These are phyloP conservation scores for Phytopythium chamaehyphon DNA, from an alignment of 352 stramenopile genomes.

Conservation along the genomic window DNA sequence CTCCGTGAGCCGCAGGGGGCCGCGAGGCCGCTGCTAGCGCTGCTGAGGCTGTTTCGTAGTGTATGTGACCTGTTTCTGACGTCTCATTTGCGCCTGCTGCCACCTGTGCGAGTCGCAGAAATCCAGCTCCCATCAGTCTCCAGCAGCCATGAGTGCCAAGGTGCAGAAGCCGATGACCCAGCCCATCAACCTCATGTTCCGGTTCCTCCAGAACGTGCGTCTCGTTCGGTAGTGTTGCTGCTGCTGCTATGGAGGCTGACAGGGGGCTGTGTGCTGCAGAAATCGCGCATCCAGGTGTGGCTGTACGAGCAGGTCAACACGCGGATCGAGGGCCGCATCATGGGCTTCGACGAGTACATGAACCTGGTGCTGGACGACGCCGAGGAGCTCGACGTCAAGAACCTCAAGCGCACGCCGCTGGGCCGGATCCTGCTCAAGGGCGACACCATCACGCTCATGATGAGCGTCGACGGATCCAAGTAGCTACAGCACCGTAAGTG, in stretches of 20 bases:
- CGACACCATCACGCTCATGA: slow-evolving; percentile 99
- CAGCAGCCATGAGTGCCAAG: slow-evolving; percentile 83
- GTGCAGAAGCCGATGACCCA: slow-evolving; percentile 99
- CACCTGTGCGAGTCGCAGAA: background rate
- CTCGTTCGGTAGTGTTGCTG: background rate
- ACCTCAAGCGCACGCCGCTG: slow-evolving; percentile 90
- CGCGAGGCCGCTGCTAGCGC: too few relatives aligned
- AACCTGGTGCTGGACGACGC: slow-evolving; percentile 99
- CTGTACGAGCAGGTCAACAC: slow-evolving; percentile 99
- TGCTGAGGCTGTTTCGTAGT: too few relatives aligned
- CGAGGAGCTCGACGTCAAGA: slow-evolving; percentile 95
- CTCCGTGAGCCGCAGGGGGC: too few relatives aligned
- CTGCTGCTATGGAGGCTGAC: background rate
- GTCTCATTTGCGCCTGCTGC: background rate
- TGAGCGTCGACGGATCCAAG: slow-evolving; percentile 68
- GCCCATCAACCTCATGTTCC: slow-evolving; percentile 99
- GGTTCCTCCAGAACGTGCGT: slow-evolving; percentile 94
- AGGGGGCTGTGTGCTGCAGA: slow-evolving; percentile 34
- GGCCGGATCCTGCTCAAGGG: slow-evolving; percentile 99
- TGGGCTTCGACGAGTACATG: slow-evolving; percentile 99
- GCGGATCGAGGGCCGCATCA: slow-evolving; percentile 99
- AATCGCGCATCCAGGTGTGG: slow-evolving; percentile 98
- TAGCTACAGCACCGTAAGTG: slow-evolving; percentile 7
- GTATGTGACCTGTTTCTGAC: too few relatives aligned
- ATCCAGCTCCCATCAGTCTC: background rate